Evolutionary conservation across 139 green algal species (phyloP), one percentile per base, ranked within the genome.

Genomic region (Chlorella sp.): DNA sequence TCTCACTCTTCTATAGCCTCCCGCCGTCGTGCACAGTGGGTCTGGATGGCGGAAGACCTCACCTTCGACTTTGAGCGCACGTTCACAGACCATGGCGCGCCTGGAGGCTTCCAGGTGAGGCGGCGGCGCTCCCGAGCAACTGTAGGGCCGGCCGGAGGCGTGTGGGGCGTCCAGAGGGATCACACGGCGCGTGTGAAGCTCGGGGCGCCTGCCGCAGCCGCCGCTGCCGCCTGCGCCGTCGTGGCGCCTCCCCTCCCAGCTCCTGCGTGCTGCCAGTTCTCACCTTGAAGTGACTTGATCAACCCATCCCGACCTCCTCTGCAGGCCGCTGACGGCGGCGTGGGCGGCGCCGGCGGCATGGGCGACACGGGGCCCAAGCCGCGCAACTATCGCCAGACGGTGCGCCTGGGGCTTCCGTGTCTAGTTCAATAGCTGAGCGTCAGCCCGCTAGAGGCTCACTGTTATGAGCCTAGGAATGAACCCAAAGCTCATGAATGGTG

Each of bases 11-110:
- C n/a, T n/a, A n/a, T n/a, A n/a, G n/a, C n/a, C n/a, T n/a, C n/a
- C n/a, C n/a, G n/a, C 11, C 11, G 46, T 54, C 11, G 46, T 11
- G 8, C 46, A 54, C 34, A 32, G 22, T 24, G 34, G 7, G n/a
- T 24, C 13, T 2, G 28, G 13, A 41, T 17, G 36, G 69, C 56
- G 40, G 41, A 83, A 0, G 92, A 95, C 30, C 48, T 96, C 0
- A 87, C 84, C 24, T 96, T 97, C 80, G 94, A 97, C 68, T 97
- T 97, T 78, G 94, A 97, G 82, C 73, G 26, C 34, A 70, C 80
- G 38, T 73, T 88, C 38, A 56, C 80, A 34, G 41, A 30, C 38
- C 73, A 74, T 44, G 76, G 30, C n/a, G 56, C 65, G 40, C n/a
- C 40, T 24, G 54, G 51, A 22, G 56, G 84, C 60, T 60, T 60